Evolutionary conservation across 2,329 filamentous ascomycete genomes (phyloP), one percentile per base, ranked within the genome.

Genomic region (Aspergillus melleus): DNA sequence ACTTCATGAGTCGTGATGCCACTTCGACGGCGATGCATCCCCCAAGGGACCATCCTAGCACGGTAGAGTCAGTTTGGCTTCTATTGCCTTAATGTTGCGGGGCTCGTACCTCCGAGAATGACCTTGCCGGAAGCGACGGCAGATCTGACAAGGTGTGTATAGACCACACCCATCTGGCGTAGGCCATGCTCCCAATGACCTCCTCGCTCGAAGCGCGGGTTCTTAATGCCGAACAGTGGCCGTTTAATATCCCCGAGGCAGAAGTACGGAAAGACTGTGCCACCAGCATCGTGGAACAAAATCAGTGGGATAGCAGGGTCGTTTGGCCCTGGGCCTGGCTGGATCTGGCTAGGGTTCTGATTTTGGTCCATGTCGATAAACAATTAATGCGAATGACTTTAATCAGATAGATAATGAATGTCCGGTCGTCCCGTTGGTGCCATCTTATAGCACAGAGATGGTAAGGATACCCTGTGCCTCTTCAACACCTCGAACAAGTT

Each of bases 201-300:
- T 46, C 55, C 55, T 9, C 26, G 29, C 2, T 58, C 39, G 6
- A 54, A 56, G 0, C 36, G 50, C 3, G 55, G 32, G 30, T 61
- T 58, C 19, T 32, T 26, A 8, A 61, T 49, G n/a, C 55, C 59
- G 52, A 58, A 61, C 6, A 61, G 29, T 30, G 59, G 59, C 11
- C 59, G 51, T 3, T 55, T 14, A 6, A 58, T 14, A 6, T 54
- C 36, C 0, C 55, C 59, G 1, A 61, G 42, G 22, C 47, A 26
- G 8, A 61, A 58, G 26, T 60, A 60, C 4, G 49, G 54, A 4
- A 60, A 29, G 4, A 60, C 47, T 4, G 58, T 57, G 32, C 58
- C 58, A 6, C 54, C 58, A 14, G 55, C 59, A 49, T 61, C 55
- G 20, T 61, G 59, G 12, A 61, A 55, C 6, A 61, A 52, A 10